Conservation (phyloP, 305 asterid species). For the Fraxinus velutina region DNA sequence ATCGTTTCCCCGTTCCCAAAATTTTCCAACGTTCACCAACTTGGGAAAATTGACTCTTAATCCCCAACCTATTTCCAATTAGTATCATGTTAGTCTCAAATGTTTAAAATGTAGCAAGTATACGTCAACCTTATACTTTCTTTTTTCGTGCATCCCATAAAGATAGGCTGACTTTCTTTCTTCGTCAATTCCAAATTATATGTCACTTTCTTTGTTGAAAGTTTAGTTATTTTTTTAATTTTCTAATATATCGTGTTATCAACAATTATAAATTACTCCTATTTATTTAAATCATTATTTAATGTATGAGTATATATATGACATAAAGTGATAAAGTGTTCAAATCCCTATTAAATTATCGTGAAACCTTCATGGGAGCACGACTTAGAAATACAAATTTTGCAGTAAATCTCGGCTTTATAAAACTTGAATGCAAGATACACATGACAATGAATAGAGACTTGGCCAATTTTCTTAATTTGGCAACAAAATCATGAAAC, state of each 20-base stretch:
- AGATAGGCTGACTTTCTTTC: background rate
- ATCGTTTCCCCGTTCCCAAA: background rate
- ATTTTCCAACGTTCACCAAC: background rate
- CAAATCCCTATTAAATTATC: no score
- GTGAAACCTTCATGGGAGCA: no score
- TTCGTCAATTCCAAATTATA: no score
- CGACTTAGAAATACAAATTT: background rate
- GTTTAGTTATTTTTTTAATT: background rate
- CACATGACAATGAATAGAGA: background rate
- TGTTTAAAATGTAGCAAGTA: background rate
- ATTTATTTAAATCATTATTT: no score
- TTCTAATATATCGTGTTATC: background rate
- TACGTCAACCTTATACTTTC: background rate
- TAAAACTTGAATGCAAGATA: background rate
- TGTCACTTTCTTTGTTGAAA: background rate
- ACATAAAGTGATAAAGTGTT: no score
- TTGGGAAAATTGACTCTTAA: background rate
- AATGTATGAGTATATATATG: no score
- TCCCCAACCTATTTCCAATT: background rate
- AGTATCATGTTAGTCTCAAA: background rate
- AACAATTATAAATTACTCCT: no score
- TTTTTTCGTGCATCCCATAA: background rate
- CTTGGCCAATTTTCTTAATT: background rate
- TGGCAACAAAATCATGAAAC: background rate
- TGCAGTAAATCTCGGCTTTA: background rate